Evolutionary conservation across 805 yeast genomes (phyloP).

Genomic region (Isabelozyma gotoi): DNA sequence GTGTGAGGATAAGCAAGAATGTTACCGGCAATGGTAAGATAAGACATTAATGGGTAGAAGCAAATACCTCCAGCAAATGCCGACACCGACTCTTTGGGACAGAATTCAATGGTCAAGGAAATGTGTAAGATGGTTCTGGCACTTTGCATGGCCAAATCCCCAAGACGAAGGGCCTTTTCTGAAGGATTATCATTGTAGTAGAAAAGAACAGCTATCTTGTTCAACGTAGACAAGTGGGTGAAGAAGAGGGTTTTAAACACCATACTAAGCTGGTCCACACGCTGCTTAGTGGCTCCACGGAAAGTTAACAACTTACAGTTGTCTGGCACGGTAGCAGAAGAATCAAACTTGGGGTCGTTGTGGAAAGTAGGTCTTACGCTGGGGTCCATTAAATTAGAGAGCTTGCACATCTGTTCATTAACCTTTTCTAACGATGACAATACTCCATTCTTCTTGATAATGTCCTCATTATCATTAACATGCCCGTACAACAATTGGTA

Average conservation of each 20-base stretch:
- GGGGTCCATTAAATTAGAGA: constrained; percentile 17
- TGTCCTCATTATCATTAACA: constrained; percentile 9
- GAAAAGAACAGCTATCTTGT: constrained; percentile 26
- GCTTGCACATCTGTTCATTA: constrained; percentile 18
- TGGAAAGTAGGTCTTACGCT: constrained; percentile 18
- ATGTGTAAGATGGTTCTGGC: constrained; percentile 24
- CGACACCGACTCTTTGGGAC: constrained; percentile 7
- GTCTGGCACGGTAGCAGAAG: not conserved
- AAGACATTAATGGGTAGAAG: constrained; percentile 2
- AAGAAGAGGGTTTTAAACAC: constrained; percentile 23
- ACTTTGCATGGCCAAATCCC: constrained; percentile 24
- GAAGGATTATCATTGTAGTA: constrained; percentile 6
- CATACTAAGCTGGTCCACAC: not conserved
- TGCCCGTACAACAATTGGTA: constrained; percentile 25
- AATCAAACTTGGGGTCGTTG: constrained; percentile 7
- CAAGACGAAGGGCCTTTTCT: constrained; percentile 11
- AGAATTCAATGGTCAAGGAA: constrained; percentile 5
- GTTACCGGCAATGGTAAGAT: constrained; percentile 20
- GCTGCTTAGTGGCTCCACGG: not conserved
- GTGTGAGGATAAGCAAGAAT: constrained; percentile 17
- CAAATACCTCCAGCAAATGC: constrained; percentile 9
- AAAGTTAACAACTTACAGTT: not conserved
- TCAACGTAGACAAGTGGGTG: constrained; percentile 23
- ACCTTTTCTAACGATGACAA: constrained; percentile 10
- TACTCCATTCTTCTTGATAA: constrained; percentile 2